Conservation (phyloP, 2,329 filamentous ascomycete species). For the Thielaviopsis cerberus region DNA sequence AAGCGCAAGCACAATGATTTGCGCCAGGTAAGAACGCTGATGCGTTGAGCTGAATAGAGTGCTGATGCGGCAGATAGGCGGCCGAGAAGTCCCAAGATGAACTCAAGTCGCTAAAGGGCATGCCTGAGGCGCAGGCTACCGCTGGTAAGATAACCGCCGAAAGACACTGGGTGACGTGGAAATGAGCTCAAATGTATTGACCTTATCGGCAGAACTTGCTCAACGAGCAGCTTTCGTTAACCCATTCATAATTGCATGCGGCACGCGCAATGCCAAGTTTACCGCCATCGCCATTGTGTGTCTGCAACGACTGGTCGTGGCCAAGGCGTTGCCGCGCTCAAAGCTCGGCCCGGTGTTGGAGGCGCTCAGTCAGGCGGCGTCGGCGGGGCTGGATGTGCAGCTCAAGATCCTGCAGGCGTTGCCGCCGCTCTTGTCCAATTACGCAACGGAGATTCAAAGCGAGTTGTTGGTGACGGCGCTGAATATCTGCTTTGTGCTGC, state of each 20-base stretch:
- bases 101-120: slow-evolving; percentile 54
- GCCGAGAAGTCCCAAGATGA: slow-evolving; percentile 88
- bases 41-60: background rate
- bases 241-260: slow-evolving; percentile 84
- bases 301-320: slow-evolving; percentile 72
- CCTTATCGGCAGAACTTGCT: slow-evolving; percentile 47
- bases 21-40: slow-evolving; percentile 41
- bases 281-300: slow-evolving; percentile 75
- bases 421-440: slow-evolving; percentile 78
- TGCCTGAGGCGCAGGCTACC: slow-evolving; percentile 58
- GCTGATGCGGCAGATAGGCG: slow-evolving; percentile 34
- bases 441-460: slow-evolving; percentile 61
- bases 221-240: slow-evolving; percentile 71
- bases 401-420: slow-evolving; percentile 88
- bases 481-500: slow-evolving; percentile 80
- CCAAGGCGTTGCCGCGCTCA: slow-evolving; percentile 57
- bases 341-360: slow-evolving; percentile 74
- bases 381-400: slow-evolving; percentile 69
- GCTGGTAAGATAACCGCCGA: slow-evolving; percentile 33
- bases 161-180: background rate
- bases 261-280: slow-evolving; percentile 77
- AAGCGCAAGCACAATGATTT: slow-evolving; percentile 88
- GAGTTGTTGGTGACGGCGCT: slow-evolving; percentile 65
- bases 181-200: background rate
- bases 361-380: slow-evolving; percentile 70